phyloP scores from a whole-genome alignment of 371 early-diverging fungal genomes.

The Thermomucor indicae-seudaticae region DNA sequence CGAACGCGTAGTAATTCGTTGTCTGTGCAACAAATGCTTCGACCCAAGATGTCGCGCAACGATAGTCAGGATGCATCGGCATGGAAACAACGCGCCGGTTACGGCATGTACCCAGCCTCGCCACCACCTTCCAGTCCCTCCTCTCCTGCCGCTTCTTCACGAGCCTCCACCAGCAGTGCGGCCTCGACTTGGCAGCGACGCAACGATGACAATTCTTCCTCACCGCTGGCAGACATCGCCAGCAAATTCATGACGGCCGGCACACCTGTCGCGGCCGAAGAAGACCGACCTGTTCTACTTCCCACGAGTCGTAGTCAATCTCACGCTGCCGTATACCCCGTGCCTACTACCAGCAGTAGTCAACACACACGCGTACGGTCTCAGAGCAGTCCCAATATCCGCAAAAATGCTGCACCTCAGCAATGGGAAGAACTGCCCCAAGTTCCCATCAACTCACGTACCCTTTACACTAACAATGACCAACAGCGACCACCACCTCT shows the following conservation, averaged over 20 bases:
- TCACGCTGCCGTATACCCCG: conserved; percentile 22
- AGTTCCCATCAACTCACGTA: conserved; percentile 23
- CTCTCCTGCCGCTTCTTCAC: conserved; percentile 48
- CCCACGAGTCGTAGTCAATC: conserved; percentile 35
- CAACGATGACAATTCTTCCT: conserved; percentile 20
- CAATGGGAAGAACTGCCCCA: conserved; percentile 22
- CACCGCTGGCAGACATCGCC: conserved; percentile 44
- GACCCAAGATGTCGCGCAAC: conserved; percentile 25
- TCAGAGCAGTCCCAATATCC: conserved; percentile 66
- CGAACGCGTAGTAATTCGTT: conserved; percentile 27
- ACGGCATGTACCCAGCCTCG: conserved; percentile 47
- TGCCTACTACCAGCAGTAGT: conserved; percentile 4
- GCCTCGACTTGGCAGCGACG: conserved; percentile 8
- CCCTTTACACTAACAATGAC: conserved; percentile 46
- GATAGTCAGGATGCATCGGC: conserved; percentile 19
- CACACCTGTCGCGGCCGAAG: conserved; percentile 11
- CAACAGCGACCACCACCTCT: conserved; percentile 68
- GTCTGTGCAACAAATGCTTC: conserved; percentile 20
- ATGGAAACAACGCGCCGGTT: conserved; percentile 7
- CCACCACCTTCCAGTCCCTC: conserved; percentile 60
- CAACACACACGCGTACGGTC: conserved; percentile 49
- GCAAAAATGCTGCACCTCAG: conserved; percentile 17
- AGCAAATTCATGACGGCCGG: conserved; percentile 37
- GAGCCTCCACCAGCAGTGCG: conserved; percentile 11
- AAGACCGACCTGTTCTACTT: conserved; percentile 10